Evolutionary conservation across 2,329 filamentous ascomycete species (phyloP), one percentile per base, ranked within the genome.

Genomic region (Bisporella sp.): DNA sequence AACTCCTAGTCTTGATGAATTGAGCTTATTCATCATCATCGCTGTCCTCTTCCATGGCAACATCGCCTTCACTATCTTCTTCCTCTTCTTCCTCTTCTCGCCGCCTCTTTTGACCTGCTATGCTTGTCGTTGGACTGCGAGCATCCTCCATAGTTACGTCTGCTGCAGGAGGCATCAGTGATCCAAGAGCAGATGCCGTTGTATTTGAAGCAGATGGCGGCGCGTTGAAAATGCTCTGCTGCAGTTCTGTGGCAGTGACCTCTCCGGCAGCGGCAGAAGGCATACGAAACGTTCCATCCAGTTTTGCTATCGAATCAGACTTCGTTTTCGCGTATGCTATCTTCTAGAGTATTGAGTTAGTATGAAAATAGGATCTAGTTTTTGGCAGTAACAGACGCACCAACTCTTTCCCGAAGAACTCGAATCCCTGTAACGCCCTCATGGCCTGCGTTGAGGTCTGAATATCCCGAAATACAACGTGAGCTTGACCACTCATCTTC

Each of bases 401-500:
- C 76, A 99, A 82, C 57, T 89, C 79, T 57, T 81, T 83, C 12
- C 91, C 93, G 57, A 95, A 85, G 58, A 99, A 90, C 2, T 87
- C 81, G 62, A 89, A 88, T 2, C 88, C 89, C 60, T 97, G 86
- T 45, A 96, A 73, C 8, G 88, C 83, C 57, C 92, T 78, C 89
- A 99, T 89, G 1, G 93, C 93, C 66, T 96, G 89, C 29, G 91
- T 96, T 47, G 90, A 89, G n/a, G 89, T 83, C 59, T 96, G 87
- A 33, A 92, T 76, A 66, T 99, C 92, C 52, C 88, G 81, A 67
- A 90, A 97, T 11, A 93, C 87, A 54, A 99, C 75, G 64, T 97
- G 93, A 54, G 93, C 93, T 70, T 99, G 93, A 3, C 93, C 93
- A 46, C 93, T 85, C 91, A 97, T 96, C 71, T 89, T 89, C 67